These are phyloP conservation scores for Entomortierella beljakovae DNA, from an alignment of 192 early-diverging fungal genomes.

Conservation along the genomic window DNA sequence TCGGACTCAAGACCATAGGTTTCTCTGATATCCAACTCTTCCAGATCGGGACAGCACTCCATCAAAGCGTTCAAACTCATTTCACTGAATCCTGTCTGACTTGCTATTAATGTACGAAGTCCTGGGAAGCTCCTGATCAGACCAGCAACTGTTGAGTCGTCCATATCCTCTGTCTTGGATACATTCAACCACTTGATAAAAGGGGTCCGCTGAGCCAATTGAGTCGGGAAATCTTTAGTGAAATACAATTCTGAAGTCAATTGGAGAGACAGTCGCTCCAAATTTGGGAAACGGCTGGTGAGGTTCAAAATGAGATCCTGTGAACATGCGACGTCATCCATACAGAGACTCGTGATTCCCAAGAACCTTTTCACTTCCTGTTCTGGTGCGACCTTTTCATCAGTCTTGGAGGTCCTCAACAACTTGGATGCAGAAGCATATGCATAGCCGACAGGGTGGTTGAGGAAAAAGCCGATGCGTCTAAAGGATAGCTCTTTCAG, in stretches of 20 bases:
- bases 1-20: constrained; percentile 4
- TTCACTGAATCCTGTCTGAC: constrained; percentile 9
- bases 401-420: neutral
- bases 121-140: constrained; percentile 14
- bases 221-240: neutral
- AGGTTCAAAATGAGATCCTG: constrained; percentile 20
- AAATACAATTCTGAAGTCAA: constrained; percentile 11
- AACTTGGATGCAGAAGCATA: neutral
- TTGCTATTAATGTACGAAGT: constrained; percentile 3
- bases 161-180: constrained; percentile 17
- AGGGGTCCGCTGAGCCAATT: constrained; percentile 8
- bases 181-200: constrained; percentile 15
- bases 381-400: constrained; percentile 5
- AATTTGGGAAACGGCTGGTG: constrained; percentile 15
- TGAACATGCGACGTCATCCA: constrained; percentile 14
- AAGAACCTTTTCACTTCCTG: neutral
- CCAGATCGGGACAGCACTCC: constrained; percentile 10
- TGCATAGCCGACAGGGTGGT: constrained; percentile 13
- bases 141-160: constrained; percentile 13
- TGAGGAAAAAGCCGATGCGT: constrained; percentile 14
- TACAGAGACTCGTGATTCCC: constrained; percentile 12
- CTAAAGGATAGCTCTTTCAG: constrained; percentile 24
- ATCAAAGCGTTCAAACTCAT: constrained; percentile 20
- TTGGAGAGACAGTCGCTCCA: constrained; percentile 2
- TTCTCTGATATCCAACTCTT: neutral